Base-by-base conservation (phyloP, 345 rosid genomes). In the Reutealis trisperma region DNA sequence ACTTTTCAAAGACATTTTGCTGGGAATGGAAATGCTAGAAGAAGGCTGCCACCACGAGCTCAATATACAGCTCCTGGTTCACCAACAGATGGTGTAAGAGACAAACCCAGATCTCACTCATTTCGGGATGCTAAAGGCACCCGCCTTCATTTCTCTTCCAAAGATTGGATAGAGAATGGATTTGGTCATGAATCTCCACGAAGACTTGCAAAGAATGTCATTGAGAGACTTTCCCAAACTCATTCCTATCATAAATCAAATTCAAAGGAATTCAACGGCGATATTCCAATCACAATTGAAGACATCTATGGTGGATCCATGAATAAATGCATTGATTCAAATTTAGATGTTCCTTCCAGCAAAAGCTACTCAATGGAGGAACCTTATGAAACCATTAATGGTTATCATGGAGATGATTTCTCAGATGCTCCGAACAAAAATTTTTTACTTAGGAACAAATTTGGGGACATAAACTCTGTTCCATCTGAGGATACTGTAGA, bases 201-300 rank as follows among this genome's bases (percentile, higher is more conserved):
- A 73, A 90, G 84, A 57, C 88, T 91, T 79, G 99, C 99, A 72
- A 94, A 87, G 83, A 89, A 82, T 83, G 99, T 94, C 75, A 82
- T 96, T 62, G 96, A 91, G 85, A 91, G 93, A 80, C 95, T 94
- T 79, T 86, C 96, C 47, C 90, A 88, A 83, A 82, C 85, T 61
- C 84, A 80, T 78, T 85, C 80, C 69, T 59, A 78, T 65, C 87
- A 87, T 8, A 90, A 82, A 77, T 79, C 90, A 72, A 86, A 84
- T 85, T 82, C 83, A 21, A 83, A 84, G 75, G 87, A 87, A 60
- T 78, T 72, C 11, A 81, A 84, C 65, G 73, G 49, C 27, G 87
- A 75, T 75, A 63, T 80, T 75, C 99, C 99, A 8, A 91, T 92
- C 79, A 94, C 98, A 37, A 75, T 90, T 70, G 94, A 92, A 84